Conservation (phyloP, 257 asterid species). For the Solanum pinnatisectum region DNA sequence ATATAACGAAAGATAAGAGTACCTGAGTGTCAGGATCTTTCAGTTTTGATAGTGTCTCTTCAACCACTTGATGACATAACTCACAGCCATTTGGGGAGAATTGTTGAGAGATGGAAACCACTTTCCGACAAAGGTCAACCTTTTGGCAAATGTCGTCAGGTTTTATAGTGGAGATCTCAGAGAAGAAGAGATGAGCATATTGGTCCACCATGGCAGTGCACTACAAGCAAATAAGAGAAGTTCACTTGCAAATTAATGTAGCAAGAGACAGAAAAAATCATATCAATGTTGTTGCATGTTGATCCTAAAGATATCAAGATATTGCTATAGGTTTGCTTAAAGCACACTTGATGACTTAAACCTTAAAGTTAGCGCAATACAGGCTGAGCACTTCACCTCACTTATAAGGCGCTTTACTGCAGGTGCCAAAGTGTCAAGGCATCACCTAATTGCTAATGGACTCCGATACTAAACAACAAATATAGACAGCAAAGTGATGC, state of each 20-base stretch:
- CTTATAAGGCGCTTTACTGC: neutral
- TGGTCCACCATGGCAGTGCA: slow-evolving; percentile 74
- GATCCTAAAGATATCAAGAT: neutral
- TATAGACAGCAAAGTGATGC: neutral
- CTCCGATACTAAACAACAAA: neutral
- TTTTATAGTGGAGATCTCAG: slow-evolving; percentile 45
- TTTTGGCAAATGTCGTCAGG: slow-evolving; percentile 53
- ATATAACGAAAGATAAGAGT: neutral
- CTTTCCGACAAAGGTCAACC: slow-evolving; percentile 54
- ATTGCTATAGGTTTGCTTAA: neutral
- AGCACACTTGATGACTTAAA: neutral
- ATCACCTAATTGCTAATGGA: neutral
- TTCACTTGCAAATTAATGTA: neutral
- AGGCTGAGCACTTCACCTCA: neutral
- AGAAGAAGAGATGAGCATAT: slow-evolving; percentile 78
- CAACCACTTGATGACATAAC: slow-evolving; percentile 53
- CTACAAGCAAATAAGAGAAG: slow-evolving; percentile 26
- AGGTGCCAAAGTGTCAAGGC: neutral
- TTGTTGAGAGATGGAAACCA: slow-evolving; percentile 22
- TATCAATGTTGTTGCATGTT: neutral
- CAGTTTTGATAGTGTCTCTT: slow-evolving; percentile 70
- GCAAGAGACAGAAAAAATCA: neutral
- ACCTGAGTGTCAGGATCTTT: slow-evolving; percentile 93
- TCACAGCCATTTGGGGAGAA: slow-evolving; percentile 56
- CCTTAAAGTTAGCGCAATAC: neutral